A percentile compares a stretch with the other conserved stretches of the same genome.
Conservation (phyloP, 2,329 filamentous ascomycete species). For the Elsinoe necatrix region DNA sequence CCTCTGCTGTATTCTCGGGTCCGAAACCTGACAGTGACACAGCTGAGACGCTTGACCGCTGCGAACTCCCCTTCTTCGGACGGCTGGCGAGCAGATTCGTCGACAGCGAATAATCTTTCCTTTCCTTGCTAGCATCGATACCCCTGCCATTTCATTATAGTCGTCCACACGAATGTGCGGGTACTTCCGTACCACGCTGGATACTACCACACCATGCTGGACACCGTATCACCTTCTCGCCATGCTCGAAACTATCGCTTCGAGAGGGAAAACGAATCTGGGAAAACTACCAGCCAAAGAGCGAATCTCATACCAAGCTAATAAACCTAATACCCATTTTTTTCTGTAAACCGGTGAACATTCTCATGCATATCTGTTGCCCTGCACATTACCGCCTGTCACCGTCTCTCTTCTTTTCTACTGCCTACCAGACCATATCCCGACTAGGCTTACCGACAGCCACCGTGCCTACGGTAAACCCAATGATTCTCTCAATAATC, state of each 20-base stretch:
- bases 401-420: not conserved
- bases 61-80: constrained; percentile 82
- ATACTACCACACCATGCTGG: no score
- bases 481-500: no score
- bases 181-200: no score
- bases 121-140: constrained; percentile 8
- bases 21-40: constrained; percentile 8
- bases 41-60: constrained; percentile 59
- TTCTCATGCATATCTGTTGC: not conserved
- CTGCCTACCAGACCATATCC: not conserved
- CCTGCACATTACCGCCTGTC: not conserved
- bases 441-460: no score
- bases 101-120: constrained; percentile 61
- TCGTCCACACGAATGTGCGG: not conserved
- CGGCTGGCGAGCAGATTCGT: constrained; percentile 78
- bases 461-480: no score
- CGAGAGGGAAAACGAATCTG: no score
- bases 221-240: no score
- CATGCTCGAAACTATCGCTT: no score
- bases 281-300: not conserved
- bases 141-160: not conserved
- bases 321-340: not conserved
- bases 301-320: not conserved
- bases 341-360: not conserved
- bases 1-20: no score